These are phyloP conservation scores for Pestalotiopsis fici DNA, from an alignment of 2,329 filamentous ascomycete species.

Conservation along the genomic window DNA sequence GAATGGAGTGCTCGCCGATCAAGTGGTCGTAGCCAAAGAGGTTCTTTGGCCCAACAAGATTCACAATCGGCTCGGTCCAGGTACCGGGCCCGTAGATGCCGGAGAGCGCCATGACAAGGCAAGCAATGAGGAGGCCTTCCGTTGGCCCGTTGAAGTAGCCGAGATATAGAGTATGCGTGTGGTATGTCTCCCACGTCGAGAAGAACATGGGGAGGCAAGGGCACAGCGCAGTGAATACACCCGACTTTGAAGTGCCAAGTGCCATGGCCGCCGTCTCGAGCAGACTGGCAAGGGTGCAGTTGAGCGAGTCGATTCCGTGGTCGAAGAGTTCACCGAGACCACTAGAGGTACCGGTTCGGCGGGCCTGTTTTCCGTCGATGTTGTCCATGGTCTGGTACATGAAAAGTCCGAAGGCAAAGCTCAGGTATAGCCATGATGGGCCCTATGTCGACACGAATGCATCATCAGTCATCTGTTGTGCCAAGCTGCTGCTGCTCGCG, in stretches of 20 bases:
- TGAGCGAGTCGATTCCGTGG: conserved; percentile 96
- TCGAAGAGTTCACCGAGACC: conserved; percentile 96
- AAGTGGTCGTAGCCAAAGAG: conserved; percentile 55
- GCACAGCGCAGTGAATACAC: conserved; percentile 87
- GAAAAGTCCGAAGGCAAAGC: conserved; percentile 93
- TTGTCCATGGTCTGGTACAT: conserved; percentile 99
- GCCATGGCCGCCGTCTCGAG: conserved; percentile 93
- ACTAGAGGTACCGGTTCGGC: conserved; percentile 91
- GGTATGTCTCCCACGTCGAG: conserved; percentile 98
- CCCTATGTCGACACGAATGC: conserved; percentile 49
- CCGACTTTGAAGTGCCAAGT: conserved; percentile 78
- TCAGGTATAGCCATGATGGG: conserved; percentile 91
- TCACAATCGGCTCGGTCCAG: conserved; percentile 76
- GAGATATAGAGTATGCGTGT: conserved; percentile 95
- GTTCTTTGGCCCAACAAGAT: conserved; percentile 63
- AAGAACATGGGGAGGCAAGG: conserved; percentile 98
- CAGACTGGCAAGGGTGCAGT: conserved; percentile 91
- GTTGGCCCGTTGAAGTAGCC: conserved; percentile 97
- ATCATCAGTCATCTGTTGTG: conserved; percentile 4
- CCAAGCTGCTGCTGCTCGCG: conserved; percentile 9
- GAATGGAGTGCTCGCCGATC: conserved; percentile 73
- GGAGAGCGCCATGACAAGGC: conserved; percentile 80
- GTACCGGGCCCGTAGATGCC: conserved; percentile 87
- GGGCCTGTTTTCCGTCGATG: conserved; percentile 95
- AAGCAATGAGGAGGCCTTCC: conserved; percentile 89